phyloP scores from a whole-genome alignment of 2,329 filamentous ascomycete species.

The Fusarium miscanthi region DNA sequence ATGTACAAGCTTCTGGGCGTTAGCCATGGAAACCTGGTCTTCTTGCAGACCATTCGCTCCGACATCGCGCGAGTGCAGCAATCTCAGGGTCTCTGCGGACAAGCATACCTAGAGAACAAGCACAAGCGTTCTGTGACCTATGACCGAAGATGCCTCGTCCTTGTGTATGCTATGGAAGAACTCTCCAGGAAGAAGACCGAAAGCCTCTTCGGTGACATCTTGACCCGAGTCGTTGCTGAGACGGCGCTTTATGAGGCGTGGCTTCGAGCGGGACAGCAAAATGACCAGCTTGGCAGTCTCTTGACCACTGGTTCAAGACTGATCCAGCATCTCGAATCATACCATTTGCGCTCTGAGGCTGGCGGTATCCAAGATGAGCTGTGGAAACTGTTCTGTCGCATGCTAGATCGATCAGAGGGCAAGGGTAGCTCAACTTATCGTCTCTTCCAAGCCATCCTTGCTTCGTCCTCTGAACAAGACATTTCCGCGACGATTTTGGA shows the following conservation, averaged over 20 bases:
- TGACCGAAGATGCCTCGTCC: neutral
- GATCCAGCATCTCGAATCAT: neutral
- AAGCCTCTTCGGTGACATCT: neutral
- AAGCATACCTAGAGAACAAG: neutral
- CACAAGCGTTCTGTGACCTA: neutral
- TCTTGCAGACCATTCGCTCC: neutral
- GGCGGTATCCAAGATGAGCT: neutral
- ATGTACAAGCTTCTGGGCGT: neutral
- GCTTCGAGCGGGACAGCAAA: neutral
- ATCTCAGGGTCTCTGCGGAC: neutral
- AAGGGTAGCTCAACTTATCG: neutral
- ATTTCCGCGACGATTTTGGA: accelerated
- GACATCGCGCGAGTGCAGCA: neutral
- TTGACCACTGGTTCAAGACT: neutral
- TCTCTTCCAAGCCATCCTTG: neutral
- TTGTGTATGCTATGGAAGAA: neutral
- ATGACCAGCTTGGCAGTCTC: neutral
- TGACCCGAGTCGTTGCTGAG: neutral
- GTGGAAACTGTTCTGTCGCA: neutral
- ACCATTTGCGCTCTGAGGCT: accelerated
- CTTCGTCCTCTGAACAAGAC: neutral
- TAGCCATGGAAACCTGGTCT: neutral
- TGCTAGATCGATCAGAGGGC: neutral
- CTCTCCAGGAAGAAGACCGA: neutral
- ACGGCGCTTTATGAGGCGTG: neutral